Evolutionary conservation across 192 early-diverging fungal genomes (phyloP).

Genomic region (Paraglomus brasilianum): DNA sequence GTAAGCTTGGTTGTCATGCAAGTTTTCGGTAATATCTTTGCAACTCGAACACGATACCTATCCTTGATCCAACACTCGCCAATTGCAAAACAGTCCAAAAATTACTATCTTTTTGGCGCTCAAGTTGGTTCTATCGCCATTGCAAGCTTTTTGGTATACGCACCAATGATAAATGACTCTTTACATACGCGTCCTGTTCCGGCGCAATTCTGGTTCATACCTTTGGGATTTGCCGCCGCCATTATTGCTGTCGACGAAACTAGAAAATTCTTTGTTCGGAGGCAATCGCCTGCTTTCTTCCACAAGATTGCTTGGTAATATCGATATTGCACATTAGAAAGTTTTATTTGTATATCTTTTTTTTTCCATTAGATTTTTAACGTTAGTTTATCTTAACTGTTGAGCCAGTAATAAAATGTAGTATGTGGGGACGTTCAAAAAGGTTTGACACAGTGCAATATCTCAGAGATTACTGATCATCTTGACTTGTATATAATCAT

Average conservation of each 20-base stretch:
- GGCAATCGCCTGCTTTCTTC: no score
- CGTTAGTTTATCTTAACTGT: no score
- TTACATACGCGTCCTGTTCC: constrained; percentile 60
- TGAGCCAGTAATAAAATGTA: no score
- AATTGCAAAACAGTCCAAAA: constrained; percentile 54
- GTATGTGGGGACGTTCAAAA: no score
- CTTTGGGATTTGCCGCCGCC: constrained; percentile 52
- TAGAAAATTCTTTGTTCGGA: constrained; percentile 63
- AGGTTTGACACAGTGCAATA: no score
- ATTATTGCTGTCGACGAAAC: constrained; percentile 63
- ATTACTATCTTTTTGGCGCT: constrained; percentile 56
- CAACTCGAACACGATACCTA: constrained; percentile 52
- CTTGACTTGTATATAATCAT: no score
- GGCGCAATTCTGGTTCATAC: constrained; percentile 63
- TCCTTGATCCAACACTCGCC: constrained; percentile 65
- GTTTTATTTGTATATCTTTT: no score
- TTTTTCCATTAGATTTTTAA: no score
- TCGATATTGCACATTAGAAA: no score
- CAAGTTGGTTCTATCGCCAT: constrained; percentile 50
- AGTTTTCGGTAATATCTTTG: constrained; percentile 59
- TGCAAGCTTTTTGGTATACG: constrained; percentile 50
- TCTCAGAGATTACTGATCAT: no score
- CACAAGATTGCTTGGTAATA: no score
- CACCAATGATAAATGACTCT: constrained; percentile 56
- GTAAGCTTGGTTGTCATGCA: constrained; percentile 60